A percentile compares a stretch with the other conserved stretches of the same genome.
Evolutionary conservation across 1,284 basidiomycete species (phyloP).

Genomic region (Polyporus tsugae): DNA sequence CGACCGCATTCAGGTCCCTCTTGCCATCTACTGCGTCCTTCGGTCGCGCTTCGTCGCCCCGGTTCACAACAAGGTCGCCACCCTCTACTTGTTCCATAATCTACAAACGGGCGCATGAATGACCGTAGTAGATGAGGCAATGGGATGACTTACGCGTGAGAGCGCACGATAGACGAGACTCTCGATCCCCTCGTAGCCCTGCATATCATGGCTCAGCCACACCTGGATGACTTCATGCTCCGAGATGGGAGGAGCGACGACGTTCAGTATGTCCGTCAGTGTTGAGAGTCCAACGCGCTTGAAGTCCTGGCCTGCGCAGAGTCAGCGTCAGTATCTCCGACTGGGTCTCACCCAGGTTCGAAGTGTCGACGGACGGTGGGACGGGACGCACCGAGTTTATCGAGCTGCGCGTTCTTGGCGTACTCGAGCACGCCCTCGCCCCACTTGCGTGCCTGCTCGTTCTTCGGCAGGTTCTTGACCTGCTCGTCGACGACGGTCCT

Average conservation of each 20-base stretch:
- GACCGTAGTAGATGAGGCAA: slow-evolving; percentile 13
- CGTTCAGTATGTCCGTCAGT: slow-evolving; percentile 91
- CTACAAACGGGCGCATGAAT: slow-evolving; percentile 46
- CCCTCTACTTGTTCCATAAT: slow-evolving; percentile 95
- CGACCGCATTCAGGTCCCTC: slow-evolving; percentile 83
- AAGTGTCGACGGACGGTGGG: not conserved
- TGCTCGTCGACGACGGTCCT: slow-evolving; percentile 90
- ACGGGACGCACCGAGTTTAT: slow-evolving; percentile 74
- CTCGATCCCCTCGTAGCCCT: slow-evolving; percentile 95
- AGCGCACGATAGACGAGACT: slow-evolving; percentile 93
- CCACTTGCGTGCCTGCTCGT: slow-evolving; percentile 86
- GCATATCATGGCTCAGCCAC: slow-evolving; percentile 96
- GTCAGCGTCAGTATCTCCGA: not conserved
- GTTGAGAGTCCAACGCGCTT: slow-evolving; percentile 88
- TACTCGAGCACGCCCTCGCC: slow-evolving; percentile 57
- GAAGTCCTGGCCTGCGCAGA: slow-evolving; percentile 79
- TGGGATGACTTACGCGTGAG: slow-evolving; percentile 62
- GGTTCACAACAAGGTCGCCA: slow-evolving; percentile 90
- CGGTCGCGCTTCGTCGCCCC: slow-evolving; percentile 78
- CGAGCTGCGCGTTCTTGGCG: slow-evolving; percentile 67
- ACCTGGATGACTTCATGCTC: slow-evolving; percentile 98
- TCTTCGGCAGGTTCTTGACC: slow-evolving; percentile 82
- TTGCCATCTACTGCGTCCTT: slow-evolving; percentile 58
- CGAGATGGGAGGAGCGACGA: slow-evolving; percentile 96
- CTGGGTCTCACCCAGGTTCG: not conserved